Evolutionary conservation across 495 filamentous ascomycete genomes (phyloP), one percentile per base, ranked within the genome.

Genomic region (Cetradonia linearis): DNA sequence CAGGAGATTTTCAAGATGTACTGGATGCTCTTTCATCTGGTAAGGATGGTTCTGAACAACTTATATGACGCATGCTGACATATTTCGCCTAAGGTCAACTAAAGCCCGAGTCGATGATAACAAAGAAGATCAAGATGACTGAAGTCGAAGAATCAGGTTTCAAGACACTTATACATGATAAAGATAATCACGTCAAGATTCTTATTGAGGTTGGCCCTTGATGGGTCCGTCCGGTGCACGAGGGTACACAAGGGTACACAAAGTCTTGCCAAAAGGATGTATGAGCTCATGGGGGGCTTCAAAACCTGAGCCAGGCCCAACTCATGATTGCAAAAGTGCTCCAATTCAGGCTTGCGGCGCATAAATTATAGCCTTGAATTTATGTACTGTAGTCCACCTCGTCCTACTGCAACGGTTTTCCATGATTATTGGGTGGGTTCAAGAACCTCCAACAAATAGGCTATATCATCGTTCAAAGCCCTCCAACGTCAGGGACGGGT

Each of bases 51-150:
- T 6, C 10, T 37, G 4, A 34, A 3, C 23, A 27, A 10, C 0
- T 3, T 10, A 27, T 10, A 27, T 28, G 16, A 44, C 46, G 27
- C 59, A 44, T 28, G 49, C 47, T 59, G 16, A 59, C 34, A 11
- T 30, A 25, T 28, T 31, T 11, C 28, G 23, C 47, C 23, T 27
- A 55, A 76, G 83, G 81, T 2, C 68, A 71, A 44, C 71, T 84
- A 59, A 73, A 73, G 36, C 81, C 78, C n/a, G 71, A 75, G 50
- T 67, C 67, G 13, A 86, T 86, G 83, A 83, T 86, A 61, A 85
- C 80, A 9, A 67, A 72, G 48, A 76, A 73, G 64, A 77, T 85
- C 37, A 65, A 69, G 23, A 61, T 86, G 63, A 72, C 77, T 31
- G 73, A 81, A 23, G 77, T 83, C 30, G 77, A 81, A 58, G 79